Conservation (phyloP, 345 rosid species). For the Trapa bicornis region DNA sequence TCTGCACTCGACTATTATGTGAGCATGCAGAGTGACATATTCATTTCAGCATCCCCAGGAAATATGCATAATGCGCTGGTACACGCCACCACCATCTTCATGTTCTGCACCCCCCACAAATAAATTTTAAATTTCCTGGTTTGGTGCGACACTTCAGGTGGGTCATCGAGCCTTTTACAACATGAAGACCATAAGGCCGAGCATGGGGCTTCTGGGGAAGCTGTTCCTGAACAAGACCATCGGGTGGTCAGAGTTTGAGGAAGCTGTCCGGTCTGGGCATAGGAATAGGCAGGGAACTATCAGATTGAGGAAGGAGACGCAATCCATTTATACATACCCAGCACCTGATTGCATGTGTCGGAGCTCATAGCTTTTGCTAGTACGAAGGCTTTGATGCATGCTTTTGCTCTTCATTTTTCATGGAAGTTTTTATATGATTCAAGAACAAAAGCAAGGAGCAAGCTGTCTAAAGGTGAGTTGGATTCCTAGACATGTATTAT, state of each 20-base stretch:
- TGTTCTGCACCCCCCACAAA: not conserved
- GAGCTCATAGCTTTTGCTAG: not conserved
- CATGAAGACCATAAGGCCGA: conserved; percentile 80
- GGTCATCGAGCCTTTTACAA: conserved; percentile 73
- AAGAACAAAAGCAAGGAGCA: too few relatives aligned
- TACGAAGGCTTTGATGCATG: too few relatives aligned
- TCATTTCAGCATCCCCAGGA: conserved; percentile 94
- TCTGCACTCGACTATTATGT: conserved; percentile 93
- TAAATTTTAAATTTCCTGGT: not conserved
- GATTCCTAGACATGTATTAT: too few relatives aligned
- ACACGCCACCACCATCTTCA: conserved; percentile 6
- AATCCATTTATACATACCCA: conserved; percentile 90
- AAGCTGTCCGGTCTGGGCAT: conserved; percentile 54
- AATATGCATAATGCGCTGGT: conserved; percentile 98
- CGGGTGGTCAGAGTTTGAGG: conserved; percentile 65
- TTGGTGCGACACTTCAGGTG: conserved; percentile 21
- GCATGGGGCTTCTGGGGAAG: conserved; percentile 69
- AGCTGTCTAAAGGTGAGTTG: too few relatives aligned
- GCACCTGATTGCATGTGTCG: conserved; percentile 90
- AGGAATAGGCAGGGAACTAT: conserved; percentile 70
- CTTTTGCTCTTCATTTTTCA: too few relatives aligned
- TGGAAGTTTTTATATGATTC: too few relatives aligned
- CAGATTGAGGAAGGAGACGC: conserved; percentile 59
- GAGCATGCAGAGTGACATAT: conserved; percentile 84
- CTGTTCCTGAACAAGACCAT: conserved; percentile 73